These are phyloP conservation scores for Diplocarpon mali DNA, from an alignment of 2,329 filamentous ascomycete genomes.

Conservation along the genomic window DNA sequence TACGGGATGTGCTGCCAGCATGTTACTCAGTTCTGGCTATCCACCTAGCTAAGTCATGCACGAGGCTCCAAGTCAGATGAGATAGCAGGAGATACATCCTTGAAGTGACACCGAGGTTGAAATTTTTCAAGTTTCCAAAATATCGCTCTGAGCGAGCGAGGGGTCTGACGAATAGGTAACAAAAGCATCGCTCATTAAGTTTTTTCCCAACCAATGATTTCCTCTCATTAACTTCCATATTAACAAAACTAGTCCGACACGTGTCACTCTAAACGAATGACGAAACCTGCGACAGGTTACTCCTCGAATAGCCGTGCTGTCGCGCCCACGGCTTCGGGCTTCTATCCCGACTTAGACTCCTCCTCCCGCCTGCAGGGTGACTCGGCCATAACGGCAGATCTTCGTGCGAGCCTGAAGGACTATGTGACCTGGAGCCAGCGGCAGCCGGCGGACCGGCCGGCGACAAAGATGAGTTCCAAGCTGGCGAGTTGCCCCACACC, in stretches of 20 bases:
- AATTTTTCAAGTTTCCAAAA: too few relatives aligned
- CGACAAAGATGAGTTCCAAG: background rate
- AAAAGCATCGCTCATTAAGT: too few relatives aligned
- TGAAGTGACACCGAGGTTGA: too few relatives aligned
- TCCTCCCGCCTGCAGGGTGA: background rate
- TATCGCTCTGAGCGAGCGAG: too few relatives aligned
- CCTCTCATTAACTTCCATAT: too few relatives aligned
- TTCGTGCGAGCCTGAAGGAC: background rate
- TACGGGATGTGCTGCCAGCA: too few relatives aligned
- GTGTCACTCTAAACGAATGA: background rate
- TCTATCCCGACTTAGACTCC: slow-evolving; percentile 1
- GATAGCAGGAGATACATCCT: too few relatives aligned
- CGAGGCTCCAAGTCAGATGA: too few relatives aligned
- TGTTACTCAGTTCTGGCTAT: too few relatives aligned
- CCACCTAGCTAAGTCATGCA: too few relatives aligned
- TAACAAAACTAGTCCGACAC: slow-evolving; percentile 13
- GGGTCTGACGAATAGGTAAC: too few relatives aligned
- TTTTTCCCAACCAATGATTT: too few relatives aligned
- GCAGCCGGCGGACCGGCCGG: background rate
- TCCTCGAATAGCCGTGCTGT: slow-evolving; percentile 2
- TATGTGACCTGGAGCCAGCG: background rate
- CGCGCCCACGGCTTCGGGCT: slow-evolving; percentile 1
- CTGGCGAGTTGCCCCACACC: slow-evolving; percentile 2
- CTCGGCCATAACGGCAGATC: slow-evolving; percentile 3
- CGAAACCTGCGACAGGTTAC: slow-evolving; percentile 1